phyloP scores from a whole-genome alignment of 2,329 filamentous ascomycete genomes.

The Dactylellina haptotyla region DNA sequence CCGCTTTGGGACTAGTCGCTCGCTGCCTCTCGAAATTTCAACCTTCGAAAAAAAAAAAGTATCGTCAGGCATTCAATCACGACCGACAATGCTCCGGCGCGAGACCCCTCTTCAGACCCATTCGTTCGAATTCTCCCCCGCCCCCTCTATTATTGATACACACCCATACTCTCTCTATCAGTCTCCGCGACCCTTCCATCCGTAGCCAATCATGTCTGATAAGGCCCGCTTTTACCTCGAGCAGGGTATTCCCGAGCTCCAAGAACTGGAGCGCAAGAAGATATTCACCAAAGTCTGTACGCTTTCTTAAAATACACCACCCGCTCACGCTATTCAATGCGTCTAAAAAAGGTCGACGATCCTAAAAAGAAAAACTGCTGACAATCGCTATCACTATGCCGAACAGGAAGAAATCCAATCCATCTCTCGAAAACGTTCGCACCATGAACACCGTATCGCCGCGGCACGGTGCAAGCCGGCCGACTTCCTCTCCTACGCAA shows the following conservation, averaged over 20 bases:
- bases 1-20: slow-evolving; percentile 6
- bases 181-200: background rate
- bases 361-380: slow-evolving; percentile 1
- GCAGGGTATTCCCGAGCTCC: slow-evolving; percentile 88
- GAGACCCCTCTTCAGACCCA: background rate
- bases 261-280: slow-evolving; percentile 89
- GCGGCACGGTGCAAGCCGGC: slow-evolving; percentile 78
- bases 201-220: slow-evolving; percentile 72
- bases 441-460: slow-evolving; percentile 91
- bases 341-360: background rate
- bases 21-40: slow-evolving; percentile 27
- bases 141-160: background rate
- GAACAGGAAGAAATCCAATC: slow-evolving; percentile 84
- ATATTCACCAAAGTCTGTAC: slow-evolving; percentile 79
- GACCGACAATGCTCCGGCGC: background rate
- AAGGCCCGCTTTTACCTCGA: slow-evolving; percentile 97
- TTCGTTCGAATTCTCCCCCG: background rate
- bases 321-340: slow-evolving; percentile 30
- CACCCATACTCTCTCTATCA: background rate
- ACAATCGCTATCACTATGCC: background rate
- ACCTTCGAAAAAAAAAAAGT: background rate
- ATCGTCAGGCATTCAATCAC: background rate
- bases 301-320: slow-evolving; percentile 15
- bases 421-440: slow-evolving; percentile 88
- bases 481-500: slow-evolving; percentile 85